Evolutionary conservation across 495 filamentous ascomycete genomes (phyloP), one percentile per base, ranked within the genome.

Genomic region (Staphylotrichum tortipilum): DNA sequence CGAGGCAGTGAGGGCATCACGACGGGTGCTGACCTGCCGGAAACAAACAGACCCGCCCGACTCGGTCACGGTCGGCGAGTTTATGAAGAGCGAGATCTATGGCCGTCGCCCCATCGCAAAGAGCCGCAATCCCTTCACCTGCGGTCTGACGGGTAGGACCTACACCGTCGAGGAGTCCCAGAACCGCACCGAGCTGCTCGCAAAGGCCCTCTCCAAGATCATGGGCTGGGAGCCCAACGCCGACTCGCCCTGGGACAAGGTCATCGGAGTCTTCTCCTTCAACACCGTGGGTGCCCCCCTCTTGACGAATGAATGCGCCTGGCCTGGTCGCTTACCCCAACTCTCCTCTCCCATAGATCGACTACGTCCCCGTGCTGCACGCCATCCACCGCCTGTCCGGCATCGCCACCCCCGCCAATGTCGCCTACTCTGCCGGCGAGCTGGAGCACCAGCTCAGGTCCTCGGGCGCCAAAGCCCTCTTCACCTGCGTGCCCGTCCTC

Each of bases 191-290:
- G 79, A 89, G 15, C 69, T 74, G 37, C 71, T 94, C n/a, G 78
- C 88, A 12, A 77, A 82, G 44, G 81, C 76, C 4, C 65, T 95
- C 4, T 70, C 80, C 8, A 84, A 88, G 59, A 80, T 86, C 53
- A 68, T 92, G 55, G 81, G 79, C 41, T 94, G 86, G 84, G 55
- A 73, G 23, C 78, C 84, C 7, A 90, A 91, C 54, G 56, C 77
- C 50, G 88, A 87, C 18, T 78, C 78, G 0, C 85, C 89, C 59
- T 94, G 85, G 84, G 89, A 95, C 57, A 95, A 92, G 68, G 81
- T 89, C 19, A 57, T 89, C 40, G 82, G 76, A 10, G 67, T 90
- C 10, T 94, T 87, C 65, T 83, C 81, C 30, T 55, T 90, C 46
- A 95, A 95, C 56, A 88, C 88, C 21, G 88, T 90, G 70, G 38